phyloP scores from a whole-genome alignment of 108 stramenopile species.

The Bacterosira constricta region DNA sequence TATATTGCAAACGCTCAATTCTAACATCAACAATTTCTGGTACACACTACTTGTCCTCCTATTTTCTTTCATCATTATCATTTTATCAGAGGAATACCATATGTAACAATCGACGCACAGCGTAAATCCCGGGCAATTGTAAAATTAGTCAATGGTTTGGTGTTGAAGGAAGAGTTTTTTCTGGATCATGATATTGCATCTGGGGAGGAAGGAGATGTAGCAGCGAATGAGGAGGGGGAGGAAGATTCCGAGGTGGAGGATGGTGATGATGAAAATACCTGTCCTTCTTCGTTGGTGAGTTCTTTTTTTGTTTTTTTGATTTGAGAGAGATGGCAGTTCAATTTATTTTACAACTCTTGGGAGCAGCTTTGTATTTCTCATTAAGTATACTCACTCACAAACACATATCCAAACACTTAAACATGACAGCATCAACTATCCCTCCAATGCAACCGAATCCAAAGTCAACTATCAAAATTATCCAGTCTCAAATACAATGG shows the following conservation, averaged over 20 bases:
- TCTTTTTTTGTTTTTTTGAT: too few species aligned
- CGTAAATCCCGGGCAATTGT: conserved; percentile 63
- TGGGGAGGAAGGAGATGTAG: conserved; percentile 32
- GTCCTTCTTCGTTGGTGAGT: conserved; percentile 3
- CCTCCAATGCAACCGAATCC: conserved; percentile 66
- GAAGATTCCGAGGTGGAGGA: conserved; percentile 31
- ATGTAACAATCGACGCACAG: conserved; percentile 71
- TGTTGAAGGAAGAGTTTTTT: conserved; percentile 57
- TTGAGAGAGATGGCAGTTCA: too few species aligned
- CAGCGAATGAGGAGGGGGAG: conserved; percentile 40
- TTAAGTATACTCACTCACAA: neutral
- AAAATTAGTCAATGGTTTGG: conserved; percentile 60
- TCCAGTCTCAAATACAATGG: conserved; percentile 65
- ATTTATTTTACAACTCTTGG: neutral
- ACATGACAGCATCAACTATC: conserved; percentile 33
- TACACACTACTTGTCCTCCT: neutral
- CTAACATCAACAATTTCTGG: too few species aligned
- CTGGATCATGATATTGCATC: conserved; percentile 15
- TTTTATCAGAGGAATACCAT: conserved; percentile 57
- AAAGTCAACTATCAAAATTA: conserved; percentile 65
- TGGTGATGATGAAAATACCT: conserved; percentile 16
- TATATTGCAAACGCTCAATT: too few species aligned
- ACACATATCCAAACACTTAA: neutral
- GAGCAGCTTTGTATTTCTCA: neutral
- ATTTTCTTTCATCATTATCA: neutral